Evolutionary conservation across 768 basidiomycete genomes (phyloP).

Genomic region (Dacryopinax primogenitus): DNA sequence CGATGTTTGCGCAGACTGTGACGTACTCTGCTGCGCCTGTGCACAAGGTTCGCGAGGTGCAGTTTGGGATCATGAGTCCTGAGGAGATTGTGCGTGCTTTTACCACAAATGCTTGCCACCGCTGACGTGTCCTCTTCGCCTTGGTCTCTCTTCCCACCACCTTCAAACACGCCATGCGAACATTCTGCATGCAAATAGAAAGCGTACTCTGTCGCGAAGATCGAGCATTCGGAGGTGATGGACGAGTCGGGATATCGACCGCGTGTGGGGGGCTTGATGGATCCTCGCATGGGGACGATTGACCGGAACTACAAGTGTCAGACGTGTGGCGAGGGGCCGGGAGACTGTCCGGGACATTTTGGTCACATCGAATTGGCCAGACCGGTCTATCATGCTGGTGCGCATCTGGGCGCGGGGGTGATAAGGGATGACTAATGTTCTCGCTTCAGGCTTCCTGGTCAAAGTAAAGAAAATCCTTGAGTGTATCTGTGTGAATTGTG

Average conservation of each 20-base stretch:
- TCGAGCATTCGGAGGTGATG: slow-evolving; percentile 97
- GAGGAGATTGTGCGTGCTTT: slow-evolving; percentile 83
- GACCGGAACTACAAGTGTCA: slow-evolving; percentile 98
- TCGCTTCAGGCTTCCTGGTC: slow-evolving; percentile 66
- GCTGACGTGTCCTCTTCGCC: slow-evolving; percentile 2
- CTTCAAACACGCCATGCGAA: background rate
- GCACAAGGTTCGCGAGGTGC: slow-evolving; percentile 92
- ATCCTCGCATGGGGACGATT: slow-evolving; percentile 95
- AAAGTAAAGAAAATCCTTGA: slow-evolving; percentile 99
- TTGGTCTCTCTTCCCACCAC: background rate
- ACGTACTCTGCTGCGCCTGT: slow-evolving; percentile 84
- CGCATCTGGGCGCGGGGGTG: slow-evolving; percentile 23
- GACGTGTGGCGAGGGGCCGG: slow-evolving; percentile 99
- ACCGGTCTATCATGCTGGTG: slow-evolving; percentile 95
- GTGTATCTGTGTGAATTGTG: slow-evolving; percentile 96
- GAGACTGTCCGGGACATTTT: slow-evolving; percentile 98
- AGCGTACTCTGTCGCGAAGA: slow-evolving; percentile 96
- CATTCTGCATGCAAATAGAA: slow-evolving; percentile 43
- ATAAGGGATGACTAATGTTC: background rate
- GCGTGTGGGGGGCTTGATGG: slow-evolving; percentile 90
- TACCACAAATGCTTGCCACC: background rate
- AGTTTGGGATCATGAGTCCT: slow-evolving; percentile 96
- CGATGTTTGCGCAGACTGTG: slow-evolving; percentile 18
- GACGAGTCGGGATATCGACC: slow-evolving; percentile 84
- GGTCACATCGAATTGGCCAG: slow-evolving; percentile 94